These are phyloP conservation scores for Westerdykella ornata DNA, from an alignment of 2,329 filamentous ascomycete genomes.

Conservation along the genomic window DNA sequence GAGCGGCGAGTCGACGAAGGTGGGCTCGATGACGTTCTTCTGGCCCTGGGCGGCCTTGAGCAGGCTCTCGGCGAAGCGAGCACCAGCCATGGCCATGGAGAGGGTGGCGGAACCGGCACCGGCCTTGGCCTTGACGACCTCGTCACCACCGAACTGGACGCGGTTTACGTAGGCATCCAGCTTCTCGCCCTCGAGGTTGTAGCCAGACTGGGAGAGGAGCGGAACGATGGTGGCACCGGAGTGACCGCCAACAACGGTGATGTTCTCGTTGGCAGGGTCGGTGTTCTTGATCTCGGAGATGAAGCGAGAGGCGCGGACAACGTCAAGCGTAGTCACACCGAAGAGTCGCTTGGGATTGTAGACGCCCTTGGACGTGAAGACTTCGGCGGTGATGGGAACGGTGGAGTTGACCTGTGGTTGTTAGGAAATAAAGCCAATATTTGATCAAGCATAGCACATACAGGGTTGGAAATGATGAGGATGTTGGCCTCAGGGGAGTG, in stretches of 20 bases:
- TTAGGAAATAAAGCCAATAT: constrained; percentile 8
- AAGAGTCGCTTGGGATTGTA: constrained; percentile 99
- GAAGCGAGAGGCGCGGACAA: constrained; percentile 96
- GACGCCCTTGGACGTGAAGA: constrained; percentile 90
- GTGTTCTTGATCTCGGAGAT: constrained; percentile 88
- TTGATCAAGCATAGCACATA: constrained; percentile 32
- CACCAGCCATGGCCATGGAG: constrained; percentile 97
- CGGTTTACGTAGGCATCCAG: constrained; percentile 76
- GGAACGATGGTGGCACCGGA: constrained; percentile 97
- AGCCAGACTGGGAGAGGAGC: constrained; percentile 87
- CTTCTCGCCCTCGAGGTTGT: constrained; percentile 74
- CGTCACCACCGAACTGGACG: constrained; percentile 97
- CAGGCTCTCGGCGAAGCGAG: constrained; percentile 77
- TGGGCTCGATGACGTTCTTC: constrained; percentile 92
- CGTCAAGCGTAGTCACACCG: constrained; percentile 98
- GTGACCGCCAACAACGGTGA: constrained; percentile 95
- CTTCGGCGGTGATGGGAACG: constrained; percentile 92
- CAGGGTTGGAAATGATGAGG: constrained; percentile 96
- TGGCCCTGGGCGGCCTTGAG: constrained; percentile 88
- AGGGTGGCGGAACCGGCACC: constrained; percentile 94
- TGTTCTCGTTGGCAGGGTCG: constrained; percentile 87
- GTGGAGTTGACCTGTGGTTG: constrained; percentile 77
- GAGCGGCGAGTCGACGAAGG: constrained; percentile 92
- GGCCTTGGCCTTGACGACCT: constrained; percentile 98
- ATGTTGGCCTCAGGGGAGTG: constrained; percentile 87